Evolutionary conservation across 768 basidiomycete species (phyloP).

Genomic region (Phylloporus sp.): DNA sequence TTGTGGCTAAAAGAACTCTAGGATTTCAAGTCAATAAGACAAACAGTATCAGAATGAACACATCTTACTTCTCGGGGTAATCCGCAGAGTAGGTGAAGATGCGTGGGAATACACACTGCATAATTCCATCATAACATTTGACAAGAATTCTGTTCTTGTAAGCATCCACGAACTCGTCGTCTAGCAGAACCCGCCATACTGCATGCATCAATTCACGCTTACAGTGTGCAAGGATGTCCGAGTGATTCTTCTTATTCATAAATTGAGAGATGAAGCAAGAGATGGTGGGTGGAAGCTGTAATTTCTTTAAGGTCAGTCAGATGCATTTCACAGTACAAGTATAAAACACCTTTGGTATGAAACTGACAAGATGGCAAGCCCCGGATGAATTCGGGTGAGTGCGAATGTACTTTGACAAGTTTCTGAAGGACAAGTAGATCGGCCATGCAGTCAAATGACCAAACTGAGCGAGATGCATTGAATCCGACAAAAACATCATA

Average conservation of each 20-base stretch:
- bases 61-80: no score
- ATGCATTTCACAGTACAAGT: no score
- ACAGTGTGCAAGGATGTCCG: background rate
- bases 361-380: background rate
- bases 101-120: no score
- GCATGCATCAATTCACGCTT: background rate
- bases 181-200: background rate
- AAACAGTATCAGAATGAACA: no score
- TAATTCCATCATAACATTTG: no score
- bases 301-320: background rate
- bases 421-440: background rate
- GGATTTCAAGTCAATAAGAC: no score
- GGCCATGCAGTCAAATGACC: background rate
- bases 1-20: constrained; percentile 24
- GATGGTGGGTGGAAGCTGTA: background rate
- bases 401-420: background rate
- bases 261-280: no score
- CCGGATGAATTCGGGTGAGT: background rate
- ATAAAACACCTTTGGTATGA: background rate
- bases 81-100: no score
- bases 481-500: background rate
- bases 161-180: constrained; percentile 19
- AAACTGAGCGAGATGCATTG: background rate
- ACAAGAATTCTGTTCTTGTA: no score
- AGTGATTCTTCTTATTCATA: background rate